A percentile compares a stretch with the other conserved stretches of the same genome.
phyloP scores from a whole-genome alignment of 495 filamentous ascomycete species.

The Staphylotrichum tortipilum region DNA sequence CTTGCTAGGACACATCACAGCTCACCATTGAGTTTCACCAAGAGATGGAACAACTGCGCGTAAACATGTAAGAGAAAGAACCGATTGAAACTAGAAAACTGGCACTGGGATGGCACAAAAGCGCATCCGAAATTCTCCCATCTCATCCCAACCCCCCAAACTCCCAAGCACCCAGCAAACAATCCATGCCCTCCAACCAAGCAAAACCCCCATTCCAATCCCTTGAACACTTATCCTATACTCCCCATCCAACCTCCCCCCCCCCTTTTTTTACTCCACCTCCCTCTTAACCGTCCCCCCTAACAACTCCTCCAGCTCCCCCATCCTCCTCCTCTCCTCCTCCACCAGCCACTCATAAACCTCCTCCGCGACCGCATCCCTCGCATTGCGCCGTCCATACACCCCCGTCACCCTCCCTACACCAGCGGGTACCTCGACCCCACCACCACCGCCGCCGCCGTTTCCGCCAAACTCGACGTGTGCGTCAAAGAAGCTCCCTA shows the following conservation, averaged over 20 bases:
- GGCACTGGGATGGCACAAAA: no score
- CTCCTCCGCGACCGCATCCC: conserved; percentile 26
- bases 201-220: background rate
- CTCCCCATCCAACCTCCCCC: background rate
- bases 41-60: no score
- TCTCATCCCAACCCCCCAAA: background rate
- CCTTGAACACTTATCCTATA: background rate
- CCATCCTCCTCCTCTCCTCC: conserved; percentile 9
- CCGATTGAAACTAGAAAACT: no score
- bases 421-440: conserved; percentile 13
- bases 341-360: conserved; percentile 14
- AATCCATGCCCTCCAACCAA: no score
- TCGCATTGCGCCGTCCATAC: conserved; percentile 18
- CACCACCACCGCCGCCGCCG: no score
- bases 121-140: background rate
- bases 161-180: no score
- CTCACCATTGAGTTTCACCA: no score
- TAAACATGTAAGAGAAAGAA: no score
- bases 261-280: background rate
- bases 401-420: conserved; percentile 20
- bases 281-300: background rate
- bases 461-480: conserved; percentile 16
- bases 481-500: conserved; percentile 14
- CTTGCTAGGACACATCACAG: no score
- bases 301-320: background rate